A percentile compares a stretch with the other conserved stretches of the same genome.
Conservation (phyloP, 305 asterid species). For the Fraxinus velutina region DNA sequence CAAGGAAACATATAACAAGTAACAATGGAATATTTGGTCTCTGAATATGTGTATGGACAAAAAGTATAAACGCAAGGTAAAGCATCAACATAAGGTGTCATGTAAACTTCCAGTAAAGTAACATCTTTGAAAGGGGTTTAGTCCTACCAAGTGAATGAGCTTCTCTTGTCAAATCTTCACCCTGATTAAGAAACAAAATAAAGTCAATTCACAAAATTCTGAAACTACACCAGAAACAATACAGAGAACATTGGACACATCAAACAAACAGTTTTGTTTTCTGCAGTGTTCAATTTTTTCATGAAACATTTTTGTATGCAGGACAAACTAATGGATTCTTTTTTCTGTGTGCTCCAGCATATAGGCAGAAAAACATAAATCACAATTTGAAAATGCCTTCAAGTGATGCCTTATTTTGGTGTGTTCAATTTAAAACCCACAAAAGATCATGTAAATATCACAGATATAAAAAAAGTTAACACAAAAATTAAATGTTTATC, state of each 20-base stretch:
- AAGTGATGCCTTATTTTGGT: background rate
- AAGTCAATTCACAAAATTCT: background rate
- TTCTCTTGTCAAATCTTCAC: conserved; percentile 40
- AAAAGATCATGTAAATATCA: background rate
- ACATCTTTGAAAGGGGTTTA: conserved; percentile 11
- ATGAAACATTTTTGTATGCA: background rate
- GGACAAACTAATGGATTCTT: background rate
- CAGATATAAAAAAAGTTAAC: background rate
- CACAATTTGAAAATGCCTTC: background rate
- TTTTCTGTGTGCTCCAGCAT: background rate
- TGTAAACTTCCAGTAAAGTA: conserved; percentile 8
- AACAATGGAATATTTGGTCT: background rate
- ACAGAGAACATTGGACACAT: background rate
- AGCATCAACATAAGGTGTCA: conserved; percentile 11
- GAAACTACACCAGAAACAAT: conserved; percentile 5
- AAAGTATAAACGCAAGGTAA: background rate
- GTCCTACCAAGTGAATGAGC: conserved; percentile 51
- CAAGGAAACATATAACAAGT: background rate
- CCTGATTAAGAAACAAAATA: conserved; percentile 37
- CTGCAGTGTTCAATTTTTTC: background rate
- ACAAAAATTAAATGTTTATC: background rate
- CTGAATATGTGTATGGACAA: background rate
- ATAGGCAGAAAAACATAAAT: background rate
- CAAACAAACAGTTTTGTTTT: background rate
- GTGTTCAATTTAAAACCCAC: background rate